Base-by-base conservation (phyloP, 306 rosid genomes). In the Lathyrus sativus region DNA sequence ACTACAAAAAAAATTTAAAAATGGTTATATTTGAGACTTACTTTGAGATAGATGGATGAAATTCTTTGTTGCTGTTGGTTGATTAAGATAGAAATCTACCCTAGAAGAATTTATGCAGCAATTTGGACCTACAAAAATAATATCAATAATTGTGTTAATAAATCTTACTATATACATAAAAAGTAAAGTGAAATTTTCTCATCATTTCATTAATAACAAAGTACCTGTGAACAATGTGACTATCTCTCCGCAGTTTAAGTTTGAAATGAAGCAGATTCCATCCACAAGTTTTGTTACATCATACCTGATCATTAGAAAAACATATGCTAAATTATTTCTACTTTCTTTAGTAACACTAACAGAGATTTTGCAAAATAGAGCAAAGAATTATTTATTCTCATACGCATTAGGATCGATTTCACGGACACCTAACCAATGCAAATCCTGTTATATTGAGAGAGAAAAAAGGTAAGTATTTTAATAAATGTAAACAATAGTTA, bases 1-100 rank as follows among this genome's bases (percentile, higher is more conserved):
- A 35, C 7, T 0, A 26, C 2, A 4, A 35, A 33, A 33, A 5
- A 33, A 6, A 35, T 35, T 33, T 6, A n/a, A n/a, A n/a, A 6
- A 5, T 35, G 7, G 9, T 35, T 35, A 1, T 6, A 35, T 35
- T 7, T 35, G 8, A 35, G 35, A 54, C 91, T 66, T 85, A 90
- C 96, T 86, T 70, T 92, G 96, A 62, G 96, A 61, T 7, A 90
- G 67, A 78, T 90, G 96, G 70, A 92, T 77, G 88, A 92, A 67
- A 76, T 86, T 88, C 78, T 85, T 90, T 1, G 96, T 90, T 43
- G 98, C 76, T n/a, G 96, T 70, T 65, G 96, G 76, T 65, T 90
- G 75, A 6, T 75, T 71, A 51, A 89, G 87, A 18, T 72, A 79
- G 7, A 56, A 26, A 31, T 83, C 85, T 19, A 70, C 61, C 38